Evolutionary conservation across 1,139 yeast species (phyloP), one percentile per base, ranked within the genome.

Genomic region (Nadsonia commutata): DNA sequence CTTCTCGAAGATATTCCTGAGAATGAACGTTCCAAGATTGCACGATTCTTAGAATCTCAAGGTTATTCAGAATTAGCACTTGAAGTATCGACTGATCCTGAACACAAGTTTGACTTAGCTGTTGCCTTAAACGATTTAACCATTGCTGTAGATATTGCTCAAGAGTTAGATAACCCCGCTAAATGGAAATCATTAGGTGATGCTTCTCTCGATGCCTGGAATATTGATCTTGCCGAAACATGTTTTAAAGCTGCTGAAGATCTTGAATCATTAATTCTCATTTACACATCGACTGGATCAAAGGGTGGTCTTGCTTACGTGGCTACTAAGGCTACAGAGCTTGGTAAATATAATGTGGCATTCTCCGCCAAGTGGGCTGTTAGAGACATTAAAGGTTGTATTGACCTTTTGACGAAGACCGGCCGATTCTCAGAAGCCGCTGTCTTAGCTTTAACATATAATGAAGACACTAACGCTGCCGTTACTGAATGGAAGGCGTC

Each of bases 121-220:
- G 62, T 83, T 40, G 70, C 76, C 42, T 75, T 85, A 20, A 75
- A 76, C 48, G 74, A 83, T 56, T 74, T 90, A 49, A 59, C 66
- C 3, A 72, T 79, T 52, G 98, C 98, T 9, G 72, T 75, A 52
- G 75, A 74, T 38, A 76, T 90, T 58, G 84, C 94, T 36, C 58
- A 65, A 16, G 58, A 58, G 27, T 65, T 67, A 40, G 53, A 55
- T 17, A 65, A 65, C 22, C 80, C 76, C 51, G 76, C 76, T 50
- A 88, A 85, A 64, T 90, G 97, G 97, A 84, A 83, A 63, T 73
- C 79, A 49, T 73, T 90, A 46, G 99, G 97, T 50, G 98, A 90
- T 65, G 71, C 78, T 49, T 83, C 95, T 3, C 70, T 93, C 52
- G 61, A 70, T 16, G 72, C 73, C 48, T 90, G 94, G 85, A 78